Conservation (phyloP, 2,329 filamentous ascomycete genomes). For the Fusarium lyarnte region DNA sequence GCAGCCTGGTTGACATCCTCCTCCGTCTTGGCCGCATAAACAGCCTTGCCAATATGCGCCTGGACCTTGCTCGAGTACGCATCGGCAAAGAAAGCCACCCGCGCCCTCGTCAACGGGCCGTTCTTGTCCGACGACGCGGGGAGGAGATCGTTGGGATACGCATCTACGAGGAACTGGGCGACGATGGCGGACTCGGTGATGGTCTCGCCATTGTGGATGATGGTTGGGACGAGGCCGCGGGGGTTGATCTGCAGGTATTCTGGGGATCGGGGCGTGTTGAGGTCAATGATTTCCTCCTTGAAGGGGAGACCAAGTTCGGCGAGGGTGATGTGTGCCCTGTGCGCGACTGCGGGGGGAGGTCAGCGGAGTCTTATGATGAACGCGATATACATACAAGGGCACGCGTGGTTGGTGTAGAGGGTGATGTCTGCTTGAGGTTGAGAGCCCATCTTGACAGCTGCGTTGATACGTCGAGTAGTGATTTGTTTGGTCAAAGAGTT, state of each 20-base stretch:
- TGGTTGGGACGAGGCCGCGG: conserved; percentile 77
- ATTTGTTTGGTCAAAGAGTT: not conserved
- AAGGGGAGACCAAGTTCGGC: conserved; percentile 72
- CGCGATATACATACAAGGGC: conserved; percentile 62
- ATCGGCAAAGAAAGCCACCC: conserved; percentile 77
- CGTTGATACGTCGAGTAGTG: conserved; percentile 1
- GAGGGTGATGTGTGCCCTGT: conserved; percentile 78
- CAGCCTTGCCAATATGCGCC: conserved; percentile 55
- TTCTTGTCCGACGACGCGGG: conserved; percentile 62
- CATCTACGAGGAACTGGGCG: conserved; percentile 75
- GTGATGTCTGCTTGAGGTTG: conserved; percentile 56
- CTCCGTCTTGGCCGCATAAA: conserved; percentile 56
- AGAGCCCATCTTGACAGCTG: conserved; percentile 27
- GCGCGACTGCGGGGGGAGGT: conserved; percentile 62
- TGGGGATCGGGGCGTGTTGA: conserved; percentile 71
- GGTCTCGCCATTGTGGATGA: conserved; percentile 73
- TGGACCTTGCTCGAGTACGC: conserved; percentile 70
- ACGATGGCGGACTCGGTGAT: conserved; percentile 79
- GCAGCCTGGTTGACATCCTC: conserved; percentile 60
- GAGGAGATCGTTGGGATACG: conserved; percentile 73
- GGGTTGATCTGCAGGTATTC: conserved; percentile 84
- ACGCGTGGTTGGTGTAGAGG: conserved; percentile 75
- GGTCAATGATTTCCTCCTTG: conserved; percentile 78
- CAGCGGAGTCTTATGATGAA: not conserved
- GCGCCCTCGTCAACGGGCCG: conserved; percentile 70